Percentiles rank a stretch among this genome's conserved stretches.
Conservation (phyloP, 257 asterid species). For the Lycium ferocissimum region DNA sequence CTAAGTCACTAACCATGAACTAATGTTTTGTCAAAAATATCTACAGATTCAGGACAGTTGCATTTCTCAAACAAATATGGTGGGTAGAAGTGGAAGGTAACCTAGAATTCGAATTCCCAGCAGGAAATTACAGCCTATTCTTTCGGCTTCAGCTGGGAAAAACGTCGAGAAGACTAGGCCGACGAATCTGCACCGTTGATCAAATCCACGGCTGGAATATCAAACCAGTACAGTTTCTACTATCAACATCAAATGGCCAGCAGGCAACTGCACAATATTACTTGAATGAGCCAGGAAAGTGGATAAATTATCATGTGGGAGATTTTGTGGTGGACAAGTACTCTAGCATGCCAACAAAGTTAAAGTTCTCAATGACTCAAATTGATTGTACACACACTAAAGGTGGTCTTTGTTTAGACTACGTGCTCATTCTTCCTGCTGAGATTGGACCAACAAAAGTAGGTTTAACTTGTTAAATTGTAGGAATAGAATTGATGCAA, state of each 20-base stretch:
- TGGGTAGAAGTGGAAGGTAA: constrained; percentile 66
- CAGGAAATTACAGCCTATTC: constrained; percentile 54
- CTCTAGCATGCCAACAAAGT: constrained; percentile 40
- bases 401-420: constrained; percentile 65
- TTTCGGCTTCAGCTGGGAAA: constrained; percentile 56
- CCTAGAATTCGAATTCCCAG: constrained; percentile 62
- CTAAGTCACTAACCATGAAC: not conserved
- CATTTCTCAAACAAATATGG: constrained; percentile 68
- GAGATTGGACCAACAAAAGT: constrained; percentile 6
- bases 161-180: constrained; percentile 37
- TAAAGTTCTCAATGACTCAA: constrained; percentile 64
- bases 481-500: not conserved
- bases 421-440: constrained; percentile 50
- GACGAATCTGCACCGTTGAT: constrained; percentile 36
- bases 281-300: constrained; percentile 49
- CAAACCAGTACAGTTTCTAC: constrained; percentile 56
- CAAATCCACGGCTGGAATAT: constrained; percentile 60
- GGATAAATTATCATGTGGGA: constrained; percentile 59
- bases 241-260: constrained; percentile 49
- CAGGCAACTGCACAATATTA: constrained; percentile 36
- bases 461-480: not conserved
- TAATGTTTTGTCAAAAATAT: not conserved
- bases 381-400: constrained; percentile 70
- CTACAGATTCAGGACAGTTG: constrained; percentile 49
- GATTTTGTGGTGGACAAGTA: constrained; percentile 53